Percentiles rank a stretch among this genome's conserved stretches.
phyloP scores from a whole-genome alignment of 1,284 basidiomycete species.

The Moesziomyces aphidis region DNA sequence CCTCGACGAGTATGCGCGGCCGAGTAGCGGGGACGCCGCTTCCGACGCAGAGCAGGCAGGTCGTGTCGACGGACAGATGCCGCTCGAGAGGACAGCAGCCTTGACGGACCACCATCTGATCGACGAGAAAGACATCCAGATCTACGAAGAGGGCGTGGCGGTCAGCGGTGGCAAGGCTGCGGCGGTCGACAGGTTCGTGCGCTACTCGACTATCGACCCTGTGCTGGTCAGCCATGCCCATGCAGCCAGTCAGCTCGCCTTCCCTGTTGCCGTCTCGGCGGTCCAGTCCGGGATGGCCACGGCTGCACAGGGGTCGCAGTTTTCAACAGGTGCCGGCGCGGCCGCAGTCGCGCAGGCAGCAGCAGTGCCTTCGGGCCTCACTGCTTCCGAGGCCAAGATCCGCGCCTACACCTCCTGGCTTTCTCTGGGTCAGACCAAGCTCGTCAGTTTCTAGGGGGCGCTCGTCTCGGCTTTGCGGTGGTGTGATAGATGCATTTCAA shows the following conservation, averaged over 20 bases:
- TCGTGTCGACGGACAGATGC: no score
- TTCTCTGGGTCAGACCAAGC: constrained; percentile 38
- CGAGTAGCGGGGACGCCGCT: constrained; percentile 7
- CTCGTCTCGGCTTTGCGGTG: not conserved
- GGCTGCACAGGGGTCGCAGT: not conserved
- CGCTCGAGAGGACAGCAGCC: constrained; percentile 3
- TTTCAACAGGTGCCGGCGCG: not conserved
- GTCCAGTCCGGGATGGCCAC: constrained; percentile 7
- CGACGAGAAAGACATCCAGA: constrained; percentile 47
- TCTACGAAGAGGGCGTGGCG: constrained; percentile 52
- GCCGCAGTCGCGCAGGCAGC: not conserved
- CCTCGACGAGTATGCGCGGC: constrained; percentile 30
- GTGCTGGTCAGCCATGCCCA: constrained; percentile 37
- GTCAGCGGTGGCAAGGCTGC: constrained; percentile 18
- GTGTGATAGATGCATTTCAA: not conserved
- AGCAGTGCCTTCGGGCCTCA: constrained; percentile 3
- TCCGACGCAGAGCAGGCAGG: constrained; percentile 1
- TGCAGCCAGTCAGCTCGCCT: constrained; percentile 19
- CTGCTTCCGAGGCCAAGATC: constrained; percentile 42
- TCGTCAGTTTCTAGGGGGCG: constrained; percentile 28
- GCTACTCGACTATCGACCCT: constrained; percentile 31
- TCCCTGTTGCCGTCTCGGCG: not conserved
- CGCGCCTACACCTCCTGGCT: constrained; percentile 52
- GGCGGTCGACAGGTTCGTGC: constrained; percentile 24
- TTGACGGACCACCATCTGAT: constrained; percentile 40